Base-by-base conservation (phyloP, 2,329 filamentous ascomycete genomes). In the Lachnellula cervina region DNA sequence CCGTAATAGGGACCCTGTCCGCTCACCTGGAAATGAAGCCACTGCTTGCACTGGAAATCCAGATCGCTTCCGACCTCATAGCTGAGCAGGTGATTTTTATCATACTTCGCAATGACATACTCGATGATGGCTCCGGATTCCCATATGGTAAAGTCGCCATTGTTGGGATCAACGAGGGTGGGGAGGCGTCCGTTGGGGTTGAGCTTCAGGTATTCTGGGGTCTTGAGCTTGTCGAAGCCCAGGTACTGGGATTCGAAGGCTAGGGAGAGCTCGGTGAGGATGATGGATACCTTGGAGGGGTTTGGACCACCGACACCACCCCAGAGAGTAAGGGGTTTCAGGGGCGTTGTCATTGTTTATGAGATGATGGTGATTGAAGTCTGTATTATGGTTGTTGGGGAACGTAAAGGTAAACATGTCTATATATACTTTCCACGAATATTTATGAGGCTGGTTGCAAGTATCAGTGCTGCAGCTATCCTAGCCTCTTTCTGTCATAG, bases 91-190 rank as follows among this genome's bases (percentile, higher is more conserved):
- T 70, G 55, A 5, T 70, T 59, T 32, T 66, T 71, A 62, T 76
- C 73, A 66, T 76, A 76, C 5, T 62, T 65, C 35, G 71, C 68
- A 47, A 71, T 57, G 5, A 77, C 51, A 49, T 77, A 77, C 50
- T 74, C 69, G 55, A 77, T 65, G 56, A 75, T 74, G 1, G 75
- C 74, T 9, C 73, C 73, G 23, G 68, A 71, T 60, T 77, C 75
- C 72, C 73, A 77, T 49, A 72, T 65, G 0, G 67, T 69, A 43
- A 77, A 66, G 48, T 69, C 69, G 56, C 74, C 74, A 28, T 68
- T 75, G 32, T 69, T 68, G 16, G 72, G 70, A 59, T 76, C 68
- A 25, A 74, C 57, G 28, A 69, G 60, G 5, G 64, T 46, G 4
- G 66, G 66, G 9, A 68, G 55, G 17, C 58, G 57, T 19, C 64